Evolutionary conservation across 1,139 yeast genomes (phyloP), one percentile per base, ranked within the genome.

Genomic region (Starmera stellimalicola): DNA sequence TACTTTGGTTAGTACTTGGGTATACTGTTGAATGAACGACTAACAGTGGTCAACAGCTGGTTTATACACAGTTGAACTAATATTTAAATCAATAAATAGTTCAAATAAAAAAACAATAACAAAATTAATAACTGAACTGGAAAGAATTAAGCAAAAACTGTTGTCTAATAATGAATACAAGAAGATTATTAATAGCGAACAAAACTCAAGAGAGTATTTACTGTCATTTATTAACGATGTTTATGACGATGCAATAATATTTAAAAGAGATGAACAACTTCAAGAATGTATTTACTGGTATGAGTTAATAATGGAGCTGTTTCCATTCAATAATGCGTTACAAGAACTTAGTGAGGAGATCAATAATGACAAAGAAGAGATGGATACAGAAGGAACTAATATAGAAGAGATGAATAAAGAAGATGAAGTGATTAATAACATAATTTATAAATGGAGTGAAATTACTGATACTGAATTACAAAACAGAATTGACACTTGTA

Each of bases 141-240:
- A 27, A 14, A 16, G 7, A 10, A 12, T 16, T 7, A 27, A 27
- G 14, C 19, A 27, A 10, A 15, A 27, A 16, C 14, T 27, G 12
- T 8, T 16, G 12, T 9, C 18, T 7, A 27, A 27, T 27, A 20
- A 27, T 6, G 15, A 16, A 14, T 27, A 27, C n/a, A 15, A 8
- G 12, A 16, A 10, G 5, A 27, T 27, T n/a, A 15, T 27, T 8
- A 20, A 27, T 4, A 9, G 11, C n/a, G 20, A 17, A 6, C 6
- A n/a, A 16, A 27, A 27, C 10, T 27, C 29, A n/a, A 27, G 29
- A 27, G 29, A 27, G 18, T 27, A n/a, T 17, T 8, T 27, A 10
- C 16, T 27, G 4, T 27, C 29, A 15, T n/a, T 11, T 11, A 10
- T 27, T 5, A 20, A 27, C n/a, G 29, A 27, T 16, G n/a, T 11